Evolutionary conservation across 1,284 basidiomycete genomes (phyloP).

Genomic region (Singerocomus rubriflavus): DNA sequence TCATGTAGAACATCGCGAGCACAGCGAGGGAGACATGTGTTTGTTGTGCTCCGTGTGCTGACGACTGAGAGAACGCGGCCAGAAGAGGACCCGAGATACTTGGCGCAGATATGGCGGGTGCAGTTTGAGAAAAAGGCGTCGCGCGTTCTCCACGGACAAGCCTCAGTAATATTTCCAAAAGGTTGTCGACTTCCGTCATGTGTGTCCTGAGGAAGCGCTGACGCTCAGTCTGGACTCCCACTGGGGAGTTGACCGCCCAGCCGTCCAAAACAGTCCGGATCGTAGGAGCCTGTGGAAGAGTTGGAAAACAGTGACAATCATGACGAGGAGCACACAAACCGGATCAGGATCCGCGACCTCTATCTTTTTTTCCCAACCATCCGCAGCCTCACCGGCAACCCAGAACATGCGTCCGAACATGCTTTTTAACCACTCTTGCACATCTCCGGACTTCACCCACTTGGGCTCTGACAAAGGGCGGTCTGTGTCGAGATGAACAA

Average conservation of each 20-base stretch:
- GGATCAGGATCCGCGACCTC: constrained; percentile 92
- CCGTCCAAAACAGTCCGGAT: constrained; percentile 84
- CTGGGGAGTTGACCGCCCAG: constrained; percentile 81
- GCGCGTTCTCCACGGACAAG: constrained; percentile 86
- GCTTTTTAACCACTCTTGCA: constrained; percentile 89
- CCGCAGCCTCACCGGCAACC: constrained; percentile 65
- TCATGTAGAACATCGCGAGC: constrained; percentile 83
- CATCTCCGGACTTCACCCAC: constrained; percentile 93
- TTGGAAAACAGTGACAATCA: constrained; percentile 12
- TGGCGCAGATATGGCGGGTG: constrained; percentile 55
- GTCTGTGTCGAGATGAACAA: constrained; percentile 77
- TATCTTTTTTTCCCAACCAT: constrained; percentile 93
- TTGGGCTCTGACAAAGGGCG: constrained; percentile 90
- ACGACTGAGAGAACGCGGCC: constrained; percentile 67
- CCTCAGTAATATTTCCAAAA: constrained; percentile 87
- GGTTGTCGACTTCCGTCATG: constrained; percentile 79
- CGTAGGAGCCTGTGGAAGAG: constrained; percentile 71
- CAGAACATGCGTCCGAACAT: constrained; percentile 84
- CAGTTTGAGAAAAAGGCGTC: constrained; percentile 60
- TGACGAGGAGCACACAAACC: constrained; percentile 49
- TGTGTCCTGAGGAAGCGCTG: constrained; percentile 86
- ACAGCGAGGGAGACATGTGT: constrained; percentile 92
- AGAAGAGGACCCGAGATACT: constrained; percentile 62
- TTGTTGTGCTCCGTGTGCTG: constrained; percentile 82
- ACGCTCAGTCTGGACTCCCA: constrained; percentile 73